These are phyloP conservation scores for Colletotrichum lentis DNA, from an alignment of 2,329 filamentous ascomycete genomes.

Conservation along the genomic window DNA sequence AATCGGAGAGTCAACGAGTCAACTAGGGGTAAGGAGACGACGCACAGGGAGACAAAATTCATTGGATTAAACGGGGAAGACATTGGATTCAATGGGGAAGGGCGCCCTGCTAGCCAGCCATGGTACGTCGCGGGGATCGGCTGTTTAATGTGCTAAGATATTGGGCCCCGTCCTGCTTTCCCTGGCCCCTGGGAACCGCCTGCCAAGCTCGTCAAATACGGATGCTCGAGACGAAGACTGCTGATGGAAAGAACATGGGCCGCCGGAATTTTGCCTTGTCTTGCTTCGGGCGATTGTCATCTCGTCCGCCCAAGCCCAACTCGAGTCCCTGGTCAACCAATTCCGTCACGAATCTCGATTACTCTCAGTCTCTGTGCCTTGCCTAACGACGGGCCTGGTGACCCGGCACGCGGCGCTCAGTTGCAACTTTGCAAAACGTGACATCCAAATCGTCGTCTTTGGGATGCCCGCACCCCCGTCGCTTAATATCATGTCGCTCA, in stretches of 20 bases:
- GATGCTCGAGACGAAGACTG: conserved; percentile 7
- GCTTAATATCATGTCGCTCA: conserved; percentile 8
- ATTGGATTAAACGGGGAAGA: conserved; percentile 1
- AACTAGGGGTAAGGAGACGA: too few relatives aligned
- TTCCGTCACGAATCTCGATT: not conserved
- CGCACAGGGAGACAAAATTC: conserved; percentile 17
- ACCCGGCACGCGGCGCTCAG: conserved; percentile 22
- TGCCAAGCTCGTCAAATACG: conserved; percentile 23
- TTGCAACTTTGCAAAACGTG: conserved; percentile 5
- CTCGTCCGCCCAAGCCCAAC: conserved; percentile 10
- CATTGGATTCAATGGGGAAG: not conserved
- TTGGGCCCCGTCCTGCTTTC: not conserved
- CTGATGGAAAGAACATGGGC: conserved; percentile 1
- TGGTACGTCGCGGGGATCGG: conserved; percentile 15
- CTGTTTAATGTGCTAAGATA: conserved; percentile 16
- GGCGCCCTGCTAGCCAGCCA: conserved; percentile 25
- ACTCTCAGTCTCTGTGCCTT: too few relatives aligned
- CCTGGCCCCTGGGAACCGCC: conserved; percentile 2
- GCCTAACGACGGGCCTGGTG: not conserved
- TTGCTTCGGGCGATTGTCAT: conserved; percentile 13
- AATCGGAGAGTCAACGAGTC: not conserved
- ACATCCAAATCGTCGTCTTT: conserved; percentile 9
- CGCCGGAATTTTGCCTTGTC: not conserved
- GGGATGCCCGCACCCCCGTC: conserved; percentile 13
- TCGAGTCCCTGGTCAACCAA: not conserved